A percentile compares a stretch with the other conserved stretches of the same genome.
phyloP scores from a whole-genome alignment of 192 early-diverging fungal genomes.

The Coemansia sp. region DNA sequence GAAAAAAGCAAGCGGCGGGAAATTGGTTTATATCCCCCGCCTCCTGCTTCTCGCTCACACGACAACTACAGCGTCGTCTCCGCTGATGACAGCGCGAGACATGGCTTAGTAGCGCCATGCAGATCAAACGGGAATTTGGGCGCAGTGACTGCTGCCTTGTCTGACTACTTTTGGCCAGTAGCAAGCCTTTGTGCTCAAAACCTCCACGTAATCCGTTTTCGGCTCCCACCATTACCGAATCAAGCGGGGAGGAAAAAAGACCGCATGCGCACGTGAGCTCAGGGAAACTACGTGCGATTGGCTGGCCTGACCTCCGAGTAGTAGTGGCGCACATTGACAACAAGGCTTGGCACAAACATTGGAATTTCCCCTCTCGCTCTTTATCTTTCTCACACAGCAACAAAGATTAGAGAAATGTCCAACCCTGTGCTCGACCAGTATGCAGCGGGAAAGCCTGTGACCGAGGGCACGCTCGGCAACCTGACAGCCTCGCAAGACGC shows the following conservation, averaged over 20 bases:
- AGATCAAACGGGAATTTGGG: not conserved
- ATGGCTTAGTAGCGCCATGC: not conserved
- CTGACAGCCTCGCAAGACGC: slow-evolving; percentile 52
- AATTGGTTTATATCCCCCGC: not conserved
- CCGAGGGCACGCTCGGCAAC: slow-evolving; percentile 55
- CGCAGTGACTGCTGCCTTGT: not conserved
- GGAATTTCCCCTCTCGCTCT: too few species aligned
- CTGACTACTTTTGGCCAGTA: not conserved
- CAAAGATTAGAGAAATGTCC: slow-evolving; percentile 13
- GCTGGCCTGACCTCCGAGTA: too few species aligned
- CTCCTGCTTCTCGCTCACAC: too few species aligned
- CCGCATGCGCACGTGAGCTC: not conserved
- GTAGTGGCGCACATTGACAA: too few species aligned
- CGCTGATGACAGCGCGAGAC: too few species aligned
- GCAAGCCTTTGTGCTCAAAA: not conserved
- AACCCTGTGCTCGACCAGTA: slow-evolving; percentile 51
- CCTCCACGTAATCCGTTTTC: slow-evolving; percentile 8
- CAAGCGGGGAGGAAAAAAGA: not conserved
- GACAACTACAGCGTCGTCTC: too few species aligned
- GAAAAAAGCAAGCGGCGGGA: not conserved
- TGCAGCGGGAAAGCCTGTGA: slow-evolving; percentile 33
- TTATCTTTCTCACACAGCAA: too few species aligned
- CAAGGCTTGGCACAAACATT: too few species aligned
- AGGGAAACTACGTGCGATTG: not conserved
- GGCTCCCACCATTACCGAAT: not conserved